Base-by-base conservation (phyloP, 2,329 filamentous ascomycete genomes). In the Macrophomina pseudophaseolina region DNA sequence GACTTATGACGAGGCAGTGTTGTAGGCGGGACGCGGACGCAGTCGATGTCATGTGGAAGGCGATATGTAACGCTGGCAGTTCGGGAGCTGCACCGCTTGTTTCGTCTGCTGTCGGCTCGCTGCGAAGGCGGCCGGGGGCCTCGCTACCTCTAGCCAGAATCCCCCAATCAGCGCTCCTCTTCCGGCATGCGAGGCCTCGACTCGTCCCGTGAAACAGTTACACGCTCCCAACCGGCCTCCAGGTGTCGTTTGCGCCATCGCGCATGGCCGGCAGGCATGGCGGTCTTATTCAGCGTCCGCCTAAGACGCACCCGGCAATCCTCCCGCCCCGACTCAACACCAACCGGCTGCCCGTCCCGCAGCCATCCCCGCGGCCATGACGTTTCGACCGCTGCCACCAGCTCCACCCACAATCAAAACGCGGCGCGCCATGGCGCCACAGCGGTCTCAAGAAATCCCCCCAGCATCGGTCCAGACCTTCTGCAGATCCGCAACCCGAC, bases 291-390 rank as follows among this genome's bases (percentile, higher is more conserved):
- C 8, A n/a, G 18, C 18, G 30, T 7, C 23, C 53, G 35, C 53
- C 53, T 51, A 51, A 28, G 48, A 28, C 53, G 18, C 28, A 58
- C 38, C 53, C n/a, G 7, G 18, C 53, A 28, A 23, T 23, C 35
- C 6, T 42, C 18, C 35, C 53, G 53, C 53, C 53, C 11, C 54
- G 54, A 59, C 40, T 59, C 54, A 59, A 59, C 54, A 59, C 54
- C 54, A 59, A 32, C 16, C 54, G 14, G 7, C 6, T 23, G 23
- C 18, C 1, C 5, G 49, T 33, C 14, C 16, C 28, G 38, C 40
- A 11, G 33, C 16, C 7, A n/a, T 18, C n/a, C 16, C 30, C 16
- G 30, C n/a, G 18, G 12, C 16, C 28, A 38, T 38, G 28, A 49
- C 32, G 42, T 60, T 23, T 30, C 30, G 30, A 28, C 5, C 16